These are phyloP conservation scores for Pittosporum tobira DNA, from an alignment of 129 eudicot species.

Conservation along the genomic window DNA sequence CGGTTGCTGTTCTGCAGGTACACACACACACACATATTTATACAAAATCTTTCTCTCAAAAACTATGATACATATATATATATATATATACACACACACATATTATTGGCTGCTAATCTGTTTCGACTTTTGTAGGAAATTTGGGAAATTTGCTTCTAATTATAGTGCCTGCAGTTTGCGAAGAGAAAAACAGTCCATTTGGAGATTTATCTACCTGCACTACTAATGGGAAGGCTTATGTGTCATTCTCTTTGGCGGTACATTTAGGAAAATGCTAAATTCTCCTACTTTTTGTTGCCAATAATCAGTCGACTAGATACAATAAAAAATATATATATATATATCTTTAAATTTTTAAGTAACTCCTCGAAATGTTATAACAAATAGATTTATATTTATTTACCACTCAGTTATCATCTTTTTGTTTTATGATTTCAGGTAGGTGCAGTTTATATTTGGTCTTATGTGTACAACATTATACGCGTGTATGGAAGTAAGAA, in stretches of 20 bases:
- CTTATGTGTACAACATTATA: constrained; percentile 49
- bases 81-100: too few species aligned
- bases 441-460: constrained; percentile 43
- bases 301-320: too few species aligned
- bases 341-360: too few species aligned
- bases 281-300: too few species aligned
- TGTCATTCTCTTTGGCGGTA: constrained; percentile 71
- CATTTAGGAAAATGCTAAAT: too few species aligned
- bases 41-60: too few species aligned
- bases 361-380: too few species aligned
- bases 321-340: too few species aligned
- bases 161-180: constrained; percentile 58
- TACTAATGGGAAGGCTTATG: constrained; percentile 38
- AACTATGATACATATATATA: too few species aligned
- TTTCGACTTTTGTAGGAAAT: constrained; percentile 26
- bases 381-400: too few species aligned
- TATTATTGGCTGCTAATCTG: not conserved
- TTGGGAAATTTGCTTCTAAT: constrained; percentile 53
- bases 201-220: constrained; percentile 46
- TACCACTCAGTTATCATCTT: not conserved
- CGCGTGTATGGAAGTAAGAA: constrained; percentile 34
- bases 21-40: too few species aligned
- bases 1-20: constrained; percentile 62
- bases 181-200: constrained; percentile 54
- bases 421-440: constrained; percentile 27